Percentiles rank a stretch among this genome's conserved stretches.
Conservation (phyloP, 1,139 yeast species). For the Yamadazyma oceani region DNA sequence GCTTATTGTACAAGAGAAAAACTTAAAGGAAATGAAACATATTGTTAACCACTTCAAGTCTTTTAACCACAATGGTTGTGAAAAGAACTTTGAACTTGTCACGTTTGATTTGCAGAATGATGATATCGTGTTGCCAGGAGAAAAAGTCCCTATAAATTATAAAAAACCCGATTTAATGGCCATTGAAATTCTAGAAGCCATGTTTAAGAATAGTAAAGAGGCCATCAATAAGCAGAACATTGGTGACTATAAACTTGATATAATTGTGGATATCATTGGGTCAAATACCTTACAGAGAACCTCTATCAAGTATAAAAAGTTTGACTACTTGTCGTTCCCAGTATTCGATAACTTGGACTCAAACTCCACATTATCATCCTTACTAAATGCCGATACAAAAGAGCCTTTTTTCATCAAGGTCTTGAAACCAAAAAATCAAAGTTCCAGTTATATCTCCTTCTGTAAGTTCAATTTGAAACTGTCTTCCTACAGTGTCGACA, state of each 20-base stretch:
- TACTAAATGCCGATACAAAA: slow-evolving; percentile 29
- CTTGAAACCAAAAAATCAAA: slow-evolving; percentile 36
- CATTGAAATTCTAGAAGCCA: slow-evolving; percentile 36
- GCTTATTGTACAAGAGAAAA: slow-evolving; percentile 32
- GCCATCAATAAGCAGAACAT: slow-evolving; percentile 23
- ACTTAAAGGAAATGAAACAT: slow-evolving; percentile 21
- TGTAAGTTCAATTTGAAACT: slow-evolving; percentile 32
- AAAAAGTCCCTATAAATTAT: slow-evolving; percentile 32
- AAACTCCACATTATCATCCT: slow-evolving; percentile 21
- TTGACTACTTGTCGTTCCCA: slow-evolving; percentile 36
- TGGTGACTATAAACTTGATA: slow-evolving; percentile 34
- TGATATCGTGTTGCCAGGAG: slow-evolving; percentile 40
- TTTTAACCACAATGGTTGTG: slow-evolving; percentile 19
- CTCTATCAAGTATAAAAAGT: slow-evolving; percentile 26
- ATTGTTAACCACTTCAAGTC: slow-evolving; percentile 23
- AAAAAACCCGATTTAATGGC: slow-evolving; percentile 45
- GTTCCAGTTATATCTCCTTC: slow-evolving; percentile 37
- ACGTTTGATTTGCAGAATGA: slow-evolving; percentile 38
- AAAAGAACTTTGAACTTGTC: slow-evolving; percentile 26
- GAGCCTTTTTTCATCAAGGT: slow-evolving; percentile 39
- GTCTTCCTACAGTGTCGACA: slow-evolving; percentile 39
- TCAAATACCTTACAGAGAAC: slow-evolving; percentile 38
- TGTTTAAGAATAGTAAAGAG: slow-evolving; percentile 25
- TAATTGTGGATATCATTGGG: slow-evolving; percentile 43
- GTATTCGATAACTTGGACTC: slow-evolving; percentile 22